Evolutionary conservation across 345 rosid genomes (phyloP), one percentile per base, ranked within the genome.

Genomic region (Microthlaspi erraticum): DNA sequence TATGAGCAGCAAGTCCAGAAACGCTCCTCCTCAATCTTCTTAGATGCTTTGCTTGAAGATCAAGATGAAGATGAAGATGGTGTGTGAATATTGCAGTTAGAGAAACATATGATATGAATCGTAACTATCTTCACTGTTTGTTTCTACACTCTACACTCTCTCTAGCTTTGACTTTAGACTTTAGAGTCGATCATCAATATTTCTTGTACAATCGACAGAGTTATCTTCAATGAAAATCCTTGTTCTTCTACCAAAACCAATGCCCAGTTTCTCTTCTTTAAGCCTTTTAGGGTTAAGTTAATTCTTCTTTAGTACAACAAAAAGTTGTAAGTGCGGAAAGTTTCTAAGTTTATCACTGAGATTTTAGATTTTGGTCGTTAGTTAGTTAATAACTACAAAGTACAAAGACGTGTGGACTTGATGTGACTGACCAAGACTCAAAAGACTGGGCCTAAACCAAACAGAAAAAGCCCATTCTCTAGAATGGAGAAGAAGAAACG

Each of bases 1-100:
- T 84, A 70, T 86, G 82, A 74, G 83, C 72, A 74, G 83, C 72
- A 88, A 80, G 78, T 59, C 87, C 14, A 84, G 68, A 75, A 81
- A 75, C 62, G 38, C 45, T 50, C 36, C 14, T 39, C 37, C 51
- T 64, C 29, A 3, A 26, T 26, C 42, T 55, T 16, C 23, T 50
- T 49, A 49, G 46, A 52, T 66, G 60, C 26, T 51, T 29, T 66
- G 51, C 32, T 41, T 17, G 32, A 38, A 26, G 38, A 51, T 65
- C n/a, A n/a, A n/a, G n/a, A n/a, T n/a, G n/a, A n/a, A n/a, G n/a
- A n/a, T n/a, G n/a, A n/a, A 26, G 38, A 51, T 65, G 23, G 36
- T 53, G 41, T 38, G 50, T 19, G 31, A 16, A 39, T 43, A n/a
- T 56, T 68, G 17, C 19, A 41, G 5, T 41, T 55, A 38, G 64